Evolutionary conservation across 306 rosid species (phyloP).

Genomic region (Purshia tridentata): DNA sequence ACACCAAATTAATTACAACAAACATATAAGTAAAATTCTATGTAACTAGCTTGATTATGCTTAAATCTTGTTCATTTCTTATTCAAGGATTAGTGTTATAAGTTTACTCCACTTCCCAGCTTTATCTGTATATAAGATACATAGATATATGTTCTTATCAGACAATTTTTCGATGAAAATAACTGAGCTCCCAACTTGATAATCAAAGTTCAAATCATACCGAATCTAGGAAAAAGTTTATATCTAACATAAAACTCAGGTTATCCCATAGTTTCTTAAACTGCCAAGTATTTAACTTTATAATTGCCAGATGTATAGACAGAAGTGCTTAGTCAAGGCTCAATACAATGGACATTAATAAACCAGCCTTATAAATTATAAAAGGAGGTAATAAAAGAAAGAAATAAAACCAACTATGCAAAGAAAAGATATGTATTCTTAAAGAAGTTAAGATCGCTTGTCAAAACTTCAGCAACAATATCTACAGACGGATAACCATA

Average conservation of each 20-base stretch:
- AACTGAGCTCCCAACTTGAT: too few relatives aligned
- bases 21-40: background rate
- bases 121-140: background rate
- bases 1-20: background rate
- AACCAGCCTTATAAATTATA: too few relatives aligned
- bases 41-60: background rate
- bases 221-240: background rate
- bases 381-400: background rate
- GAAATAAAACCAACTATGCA: background rate
- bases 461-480: background rate
- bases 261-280: too few relatives aligned
- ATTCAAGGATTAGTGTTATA: background rate
- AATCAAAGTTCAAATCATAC: background rate
- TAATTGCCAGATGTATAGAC: too few relatives aligned
- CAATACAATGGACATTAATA: too few relatives aligned
- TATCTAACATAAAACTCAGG: too few relatives aligned
- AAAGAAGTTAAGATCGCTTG: background rate
- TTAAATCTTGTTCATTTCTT: slow-evolving; percentile 6
- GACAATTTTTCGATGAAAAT: too few relatives aligned
- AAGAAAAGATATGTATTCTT: background rate
- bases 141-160: background rate
- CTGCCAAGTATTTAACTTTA: too few relatives aligned
- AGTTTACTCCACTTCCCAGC: background rate
- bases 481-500: too few relatives aligned
- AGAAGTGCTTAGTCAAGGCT: too few relatives aligned